Base-by-base conservation (phyloP, 2,329 filamentous ascomycete genomes). In the Blastomyces silverae region DNA sequence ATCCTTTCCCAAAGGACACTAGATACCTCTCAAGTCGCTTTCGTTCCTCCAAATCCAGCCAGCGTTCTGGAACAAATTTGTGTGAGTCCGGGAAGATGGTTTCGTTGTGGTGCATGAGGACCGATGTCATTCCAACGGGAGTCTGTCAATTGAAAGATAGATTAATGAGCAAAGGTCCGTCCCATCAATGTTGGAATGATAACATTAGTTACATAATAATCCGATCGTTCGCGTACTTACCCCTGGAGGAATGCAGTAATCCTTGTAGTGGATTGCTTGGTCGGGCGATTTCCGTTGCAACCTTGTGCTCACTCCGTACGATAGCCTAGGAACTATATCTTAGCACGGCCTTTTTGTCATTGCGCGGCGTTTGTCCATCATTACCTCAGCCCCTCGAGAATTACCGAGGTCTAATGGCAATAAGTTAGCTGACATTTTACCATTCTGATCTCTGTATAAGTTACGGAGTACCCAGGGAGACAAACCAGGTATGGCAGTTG, bases 51-150 rank as follows among this genome's bases (percentile, higher is more conserved):
- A 63, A n/a, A 37, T 70, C 68, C 42, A 71, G 52, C 71, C 71
- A 72, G 13, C 71, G 67, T 46, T 71, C 69, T 20, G 71, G 71
- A 11, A 65, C 62, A 58, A 71, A 72, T 34, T 57, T 67, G 20
- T 64, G 55, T 5, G 70, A 65, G 48, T 72, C 66, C 6, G 69
- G 70, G 61, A 71, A 72, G 50, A 72, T 65, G 7, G 58, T 44
- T 10, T 65, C 52, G 63, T 74, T 67, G 57, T 66, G 64, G 62
- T 73, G 71, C 34, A 69, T 65, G 22, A 73, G 63, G 15, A 68
- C 59, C 0, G 66, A 64, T 10, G 65, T 64, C 66, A 71, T 70
- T 50, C 70, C 67, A 10, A 74, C 69, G 13, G 67, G 68, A 4
- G 71, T 72, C 44, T 67, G 61, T 53, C 53, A 25, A 17, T 64